Conservation (phyloP, 2,329 filamentous ascomycete genomes). For the Zasmidium angulare region DNA sequence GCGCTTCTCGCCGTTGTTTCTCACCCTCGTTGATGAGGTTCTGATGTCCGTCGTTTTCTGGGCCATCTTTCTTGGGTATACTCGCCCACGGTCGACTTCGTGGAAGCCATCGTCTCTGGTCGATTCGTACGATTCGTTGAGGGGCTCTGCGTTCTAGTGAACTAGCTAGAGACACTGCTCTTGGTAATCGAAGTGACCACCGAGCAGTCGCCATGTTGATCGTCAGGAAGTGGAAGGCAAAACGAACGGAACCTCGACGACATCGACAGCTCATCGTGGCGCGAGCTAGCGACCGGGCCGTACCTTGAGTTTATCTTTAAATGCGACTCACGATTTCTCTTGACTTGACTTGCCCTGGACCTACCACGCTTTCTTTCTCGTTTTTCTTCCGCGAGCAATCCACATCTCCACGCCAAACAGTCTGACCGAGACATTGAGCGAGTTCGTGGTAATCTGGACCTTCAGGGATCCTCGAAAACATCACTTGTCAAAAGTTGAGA, state of each 20-base stretch:
- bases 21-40: not conserved
- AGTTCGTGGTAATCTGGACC: too few relatives aligned
- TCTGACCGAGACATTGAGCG: too few relatives aligned
- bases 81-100: slow-evolving; percentile 15
- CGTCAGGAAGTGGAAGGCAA: not conserved
- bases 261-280: not conserved
- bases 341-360: not conserved
- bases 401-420: too few relatives aligned
- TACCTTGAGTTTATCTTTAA: slow-evolving; percentile 2
- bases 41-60: not conserved
- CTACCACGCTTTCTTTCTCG: not conserved
- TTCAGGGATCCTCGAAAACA: too few relatives aligned
- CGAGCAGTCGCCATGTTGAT: slow-evolving; percentile 14
- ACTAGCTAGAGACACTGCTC: slow-evolving; percentile 2
- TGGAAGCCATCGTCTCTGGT: slow-evolving; percentile 21
- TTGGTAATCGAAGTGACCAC: slow-evolving; percentile 14
- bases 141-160: not conserved
- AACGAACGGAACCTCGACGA: not conserved
- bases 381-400: not conserved
- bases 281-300: not conserved
- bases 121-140: slow-evolving; percentile 4
- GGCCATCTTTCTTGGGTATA: not conserved
- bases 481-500: too few relatives aligned
- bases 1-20: slow-evolving; percentile 14
- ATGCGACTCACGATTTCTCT: not conserved